A percentile compares a stretch with the other conserved stretches of the same genome.
Evolutionary conservation across 495 filamentous ascomycete species (phyloP).

Genomic region (Lindgomyces ingoldianus): DNA sequence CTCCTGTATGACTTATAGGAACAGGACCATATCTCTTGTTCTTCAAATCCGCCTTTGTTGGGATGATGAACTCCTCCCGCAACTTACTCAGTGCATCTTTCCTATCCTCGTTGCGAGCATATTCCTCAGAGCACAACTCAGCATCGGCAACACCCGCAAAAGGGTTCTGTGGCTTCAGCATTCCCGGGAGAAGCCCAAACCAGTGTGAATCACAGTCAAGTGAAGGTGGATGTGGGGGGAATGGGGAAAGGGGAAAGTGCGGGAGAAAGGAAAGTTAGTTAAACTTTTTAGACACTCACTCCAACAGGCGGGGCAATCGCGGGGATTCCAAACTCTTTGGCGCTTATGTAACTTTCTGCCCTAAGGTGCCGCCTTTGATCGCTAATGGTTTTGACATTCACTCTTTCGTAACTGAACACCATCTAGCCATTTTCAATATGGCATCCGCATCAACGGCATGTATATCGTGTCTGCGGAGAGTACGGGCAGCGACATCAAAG

Average conservation of each 20-base stretch:
- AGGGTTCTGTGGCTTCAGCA: slow-evolving; percentile 19
- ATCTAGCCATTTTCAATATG: slow-evolving; percentile 10
- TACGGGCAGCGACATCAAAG: background rate
- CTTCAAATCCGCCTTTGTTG: slow-evolving; percentile 74
- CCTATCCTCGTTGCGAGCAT: slow-evolving; percentile 66
- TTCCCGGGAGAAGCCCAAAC: background rate
- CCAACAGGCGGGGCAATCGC: background rate
- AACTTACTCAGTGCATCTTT: slow-evolving; percentile 68
- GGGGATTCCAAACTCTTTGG: background rate
- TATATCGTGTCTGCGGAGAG: slow-evolving; percentile 22
- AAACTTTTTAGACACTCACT: too few species aligned
- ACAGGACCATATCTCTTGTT: slow-evolving; percentile 50
- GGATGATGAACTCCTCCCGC: slow-evolving; percentile 79
- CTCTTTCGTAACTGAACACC: background rate
- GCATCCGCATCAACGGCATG: slow-evolving; percentile 25
- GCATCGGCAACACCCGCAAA: slow-evolving; percentile 33
- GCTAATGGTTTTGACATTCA: background rate
- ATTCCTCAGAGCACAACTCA: slow-evolving; percentile 45
- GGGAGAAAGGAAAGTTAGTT: too few species aligned
- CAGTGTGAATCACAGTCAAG: background rate
- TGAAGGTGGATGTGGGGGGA: background rate
- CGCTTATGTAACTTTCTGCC: slow-evolving; percentile 1
- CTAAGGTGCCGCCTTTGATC: background rate
- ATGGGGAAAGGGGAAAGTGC: too few species aligned
- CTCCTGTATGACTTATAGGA: background rate